These are phyloP conservation scores for Colletotrichum lini DNA, from an alignment of 2,329 filamentous ascomycete genomes.

Conservation along the genomic window DNA sequence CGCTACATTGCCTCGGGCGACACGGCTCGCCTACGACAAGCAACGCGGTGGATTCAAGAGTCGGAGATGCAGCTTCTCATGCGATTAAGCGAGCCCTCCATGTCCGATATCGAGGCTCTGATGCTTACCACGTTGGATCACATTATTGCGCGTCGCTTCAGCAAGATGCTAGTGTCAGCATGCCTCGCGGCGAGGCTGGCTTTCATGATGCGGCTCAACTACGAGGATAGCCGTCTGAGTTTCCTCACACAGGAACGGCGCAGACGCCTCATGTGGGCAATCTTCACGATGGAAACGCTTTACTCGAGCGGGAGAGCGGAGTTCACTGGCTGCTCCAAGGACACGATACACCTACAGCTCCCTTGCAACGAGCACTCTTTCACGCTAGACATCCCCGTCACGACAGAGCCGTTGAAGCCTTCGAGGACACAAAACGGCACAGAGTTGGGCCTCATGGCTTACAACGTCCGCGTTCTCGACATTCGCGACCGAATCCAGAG, in stretches of 20 bases:
- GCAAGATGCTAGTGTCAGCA: conserved; percentile 45
- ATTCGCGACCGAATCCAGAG: conserved; percentile 38
- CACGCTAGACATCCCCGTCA: conserved; percentile 32
- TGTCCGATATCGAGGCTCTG: conserved; percentile 45
- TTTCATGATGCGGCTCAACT: conserved; percentile 45
- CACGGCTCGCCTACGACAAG: conserved; percentile 6
- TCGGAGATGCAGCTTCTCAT: conserved; percentile 41
- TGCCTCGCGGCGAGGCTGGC: conserved; percentile 41
- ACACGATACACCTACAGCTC: conserved; percentile 32
- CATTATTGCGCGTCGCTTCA: conserved; percentile 43
- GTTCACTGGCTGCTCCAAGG: conserved; percentile 31
- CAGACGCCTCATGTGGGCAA: conserved; percentile 46
- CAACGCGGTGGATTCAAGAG: conserved; percentile 46
- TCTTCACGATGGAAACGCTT: conserved; percentile 39
- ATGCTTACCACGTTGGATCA: conserved; percentile 45
- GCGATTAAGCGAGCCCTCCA: conserved; percentile 33
- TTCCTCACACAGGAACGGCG: conserved; percentile 44
- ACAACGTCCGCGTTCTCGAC: conserved; percentile 33
- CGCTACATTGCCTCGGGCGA: conserved; percentile 30
- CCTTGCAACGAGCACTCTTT: conserved; percentile 35
- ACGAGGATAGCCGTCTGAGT: conserved; percentile 40
- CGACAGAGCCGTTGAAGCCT: conserved; percentile 23
- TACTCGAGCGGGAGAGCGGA: conserved; percentile 36
- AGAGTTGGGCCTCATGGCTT: conserved; percentile 31
- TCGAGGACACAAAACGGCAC: not conserved